Evolutionary conservation across 352 stramenopile genomes (phyloP).

Genomic region (Pythium scleroteichum): DNA sequence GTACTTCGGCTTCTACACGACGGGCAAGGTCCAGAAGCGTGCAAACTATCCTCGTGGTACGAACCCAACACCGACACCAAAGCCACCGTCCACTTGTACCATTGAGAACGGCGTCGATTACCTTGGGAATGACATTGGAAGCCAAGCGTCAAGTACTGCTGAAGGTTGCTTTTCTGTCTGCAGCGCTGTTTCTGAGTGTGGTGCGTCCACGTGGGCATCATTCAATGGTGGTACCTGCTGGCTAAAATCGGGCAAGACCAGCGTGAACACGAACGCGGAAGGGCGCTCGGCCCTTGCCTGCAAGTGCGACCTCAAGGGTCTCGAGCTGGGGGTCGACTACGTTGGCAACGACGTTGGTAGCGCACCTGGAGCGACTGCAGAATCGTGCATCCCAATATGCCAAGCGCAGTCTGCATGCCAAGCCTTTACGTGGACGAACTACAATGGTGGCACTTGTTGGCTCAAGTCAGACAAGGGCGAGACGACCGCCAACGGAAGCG

Average conservation of each 20-base stretch:
- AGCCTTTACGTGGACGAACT: constrained; percentile 29
- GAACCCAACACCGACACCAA: too few species aligned
- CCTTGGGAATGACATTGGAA: constrained; percentile 13
- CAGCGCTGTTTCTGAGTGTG: constrained; percentile 6
- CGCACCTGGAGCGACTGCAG: not conserved
- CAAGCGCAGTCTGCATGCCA: not conserved
- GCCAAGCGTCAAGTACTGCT: not conserved
- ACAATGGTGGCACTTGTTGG: constrained; percentile 31
- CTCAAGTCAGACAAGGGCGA: constrained; percentile 5
- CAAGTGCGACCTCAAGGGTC: constrained; percentile 14
- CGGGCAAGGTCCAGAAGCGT: constrained; percentile 26
- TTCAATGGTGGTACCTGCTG: constrained; percentile 35
- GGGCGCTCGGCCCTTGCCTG: constrained; percentile 9
- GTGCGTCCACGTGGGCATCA: constrained; percentile 22
- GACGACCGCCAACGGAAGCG: constrained; percentile 5
- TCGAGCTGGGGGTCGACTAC: constrained; percentile 20
- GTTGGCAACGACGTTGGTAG: constrained; percentile 22
- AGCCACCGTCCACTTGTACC: constrained; percentile 1
- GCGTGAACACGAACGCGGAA: not conserved
- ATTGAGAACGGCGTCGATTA: constrained; percentile 19
- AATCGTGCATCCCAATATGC: constrained; percentile 14
- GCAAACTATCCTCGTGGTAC: constrained; percentile 20
- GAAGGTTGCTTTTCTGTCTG: constrained; percentile 14
- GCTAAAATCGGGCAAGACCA: constrained; percentile 21
- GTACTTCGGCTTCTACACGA: constrained; percentile 40